phyloP scores from a whole-genome alignment of 1,284 basidiomycete species.

The Moniliophthora roreri region DNA sequence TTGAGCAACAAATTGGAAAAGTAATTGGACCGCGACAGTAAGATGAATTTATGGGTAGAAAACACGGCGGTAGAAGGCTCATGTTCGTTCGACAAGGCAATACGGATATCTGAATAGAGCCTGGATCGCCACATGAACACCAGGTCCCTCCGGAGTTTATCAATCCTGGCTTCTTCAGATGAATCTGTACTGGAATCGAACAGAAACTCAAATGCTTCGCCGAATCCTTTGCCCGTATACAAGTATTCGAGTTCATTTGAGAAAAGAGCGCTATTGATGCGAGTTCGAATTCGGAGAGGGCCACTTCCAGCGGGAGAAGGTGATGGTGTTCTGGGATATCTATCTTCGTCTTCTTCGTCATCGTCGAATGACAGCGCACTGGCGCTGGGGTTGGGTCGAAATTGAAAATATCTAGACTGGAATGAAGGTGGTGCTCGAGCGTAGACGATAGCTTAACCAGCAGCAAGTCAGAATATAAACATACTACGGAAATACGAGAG shows the following conservation, averaged over 20 bases:
- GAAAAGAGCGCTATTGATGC: conserved; percentile 76
- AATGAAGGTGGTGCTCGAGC: conserved; percentile 88
- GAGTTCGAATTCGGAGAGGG: conserved; percentile 58
- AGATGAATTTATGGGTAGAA: conserved; percentile 90
- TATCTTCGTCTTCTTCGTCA: conserved; percentile 5
- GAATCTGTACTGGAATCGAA: conserved; percentile 68
- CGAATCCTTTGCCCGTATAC: conserved; percentile 86
- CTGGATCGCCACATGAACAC: conserved; percentile 96
- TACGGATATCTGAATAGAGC: conserved; percentile 87
- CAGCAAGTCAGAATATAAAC: background rate
- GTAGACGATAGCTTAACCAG: conserved; percentile 88
- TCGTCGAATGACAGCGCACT: conserved; percentile 49
- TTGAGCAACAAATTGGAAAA: conserved; percentile 74
- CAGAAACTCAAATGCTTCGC: conserved; percentile 87
- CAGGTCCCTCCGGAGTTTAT: conserved; percentile 88
- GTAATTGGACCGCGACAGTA: conserved; percentile 87
- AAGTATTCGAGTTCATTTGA: conserved; percentile 87
- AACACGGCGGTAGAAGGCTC: conserved; percentile 80
- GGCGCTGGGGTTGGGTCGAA: conserved; percentile 54
- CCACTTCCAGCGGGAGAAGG: conserved; percentile 40
- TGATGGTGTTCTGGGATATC: conserved; percentile 23
- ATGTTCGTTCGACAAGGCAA: conserved; percentile 68
- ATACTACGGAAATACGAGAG: conserved; percentile 2
- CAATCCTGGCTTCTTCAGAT: conserved; percentile 69
- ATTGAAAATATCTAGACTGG: conserved; percentile 82